phyloP scores from a whole-genome alignment of 768 basidiomycete genomes.

The Cystoderma amianthinum region DNA sequence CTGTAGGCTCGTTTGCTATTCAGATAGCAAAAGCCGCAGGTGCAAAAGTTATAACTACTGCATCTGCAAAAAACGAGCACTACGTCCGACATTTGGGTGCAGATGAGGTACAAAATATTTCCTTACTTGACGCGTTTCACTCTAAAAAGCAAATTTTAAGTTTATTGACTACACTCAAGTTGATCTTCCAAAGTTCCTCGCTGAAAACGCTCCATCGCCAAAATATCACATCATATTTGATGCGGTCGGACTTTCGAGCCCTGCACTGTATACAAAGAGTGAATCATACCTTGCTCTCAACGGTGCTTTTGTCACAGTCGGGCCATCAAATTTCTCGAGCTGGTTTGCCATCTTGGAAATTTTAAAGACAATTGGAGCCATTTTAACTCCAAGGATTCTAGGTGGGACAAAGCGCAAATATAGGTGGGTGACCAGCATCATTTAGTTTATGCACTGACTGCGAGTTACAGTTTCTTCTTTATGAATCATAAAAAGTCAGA shows the following conservation, averaged over 20 bases:
- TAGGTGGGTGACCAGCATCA: conserved; percentile 26
- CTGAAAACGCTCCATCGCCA: conserved; percentile 33
- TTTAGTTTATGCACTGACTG: neutral
- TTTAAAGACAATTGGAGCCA: conserved; percentile 23
- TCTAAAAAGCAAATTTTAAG: conserved; percentile 10
- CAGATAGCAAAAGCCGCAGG: conserved; percentile 66
- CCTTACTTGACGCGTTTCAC: neutral
- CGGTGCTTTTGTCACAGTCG: conserved; percentile 48
- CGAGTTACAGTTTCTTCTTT: conserved; percentile 20
- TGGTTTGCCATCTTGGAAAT: conserved; percentile 18
- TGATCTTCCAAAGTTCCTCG: conserved; percentile 41
- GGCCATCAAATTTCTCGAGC: conserved; percentile 30
- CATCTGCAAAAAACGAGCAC: conserved; percentile 52
- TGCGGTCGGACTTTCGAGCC: conserved; percentile 42
- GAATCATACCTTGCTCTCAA: conserved; percentile 46
- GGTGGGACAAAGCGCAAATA: conserved; percentile 45
- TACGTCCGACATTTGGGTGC: conserved; percentile 56
- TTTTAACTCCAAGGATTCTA: conserved; percentile 37
- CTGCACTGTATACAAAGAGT: conserved; percentile 41
- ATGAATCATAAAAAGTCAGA: conserved; percentile 24
- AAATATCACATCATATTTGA: conserved; percentile 59
- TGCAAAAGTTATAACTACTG: conserved; percentile 50
- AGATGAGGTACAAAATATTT: conserved; percentile 43
- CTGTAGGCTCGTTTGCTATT: conserved; percentile 65
- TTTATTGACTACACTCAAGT: conserved; percentile 58